A percentile compares a stretch with the other conserved stretches of the same genome.
phyloP scores from a whole-genome alignment of 1,284 basidiomycete genomes.

The Boletellus sp. region DNA sequence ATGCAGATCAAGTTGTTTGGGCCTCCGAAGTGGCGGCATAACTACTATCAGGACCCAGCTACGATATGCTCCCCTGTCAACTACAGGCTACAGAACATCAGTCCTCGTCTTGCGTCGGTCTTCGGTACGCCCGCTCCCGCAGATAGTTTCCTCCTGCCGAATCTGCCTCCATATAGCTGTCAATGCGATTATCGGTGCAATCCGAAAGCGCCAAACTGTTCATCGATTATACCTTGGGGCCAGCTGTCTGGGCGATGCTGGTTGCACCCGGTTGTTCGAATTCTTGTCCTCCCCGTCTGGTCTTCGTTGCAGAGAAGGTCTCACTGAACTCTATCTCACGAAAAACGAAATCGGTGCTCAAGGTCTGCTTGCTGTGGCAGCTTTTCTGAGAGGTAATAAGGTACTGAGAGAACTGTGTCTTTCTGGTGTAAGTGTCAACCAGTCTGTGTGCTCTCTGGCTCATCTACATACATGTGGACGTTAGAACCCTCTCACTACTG shows the following conservation, averaged over 20 bases:
- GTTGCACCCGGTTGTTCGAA: constrained; percentile 50
- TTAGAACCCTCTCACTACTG: constrained; percentile 29
- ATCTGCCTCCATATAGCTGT: constrained; percentile 13
- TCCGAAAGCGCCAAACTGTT: constrained; percentile 30
- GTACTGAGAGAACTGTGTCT: constrained; percentile 50
- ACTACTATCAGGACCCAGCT: constrained; percentile 28
- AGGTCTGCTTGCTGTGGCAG: constrained; percentile 51
- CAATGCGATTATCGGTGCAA: constrained; percentile 23
- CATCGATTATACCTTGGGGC: constrained; percentile 30
- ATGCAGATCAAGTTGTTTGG: constrained; percentile 28
- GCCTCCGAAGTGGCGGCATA: constrained; percentile 25
- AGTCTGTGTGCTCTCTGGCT: constrained; percentile 29
- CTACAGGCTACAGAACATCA: constrained; percentile 25
- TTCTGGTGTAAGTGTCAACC: constrained; percentile 47
- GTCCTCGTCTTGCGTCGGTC: constrained; percentile 28
- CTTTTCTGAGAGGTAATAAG: constrained; percentile 48
- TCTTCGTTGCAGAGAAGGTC: constrained; percentile 36
- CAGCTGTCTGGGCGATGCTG: constrained; percentile 44
- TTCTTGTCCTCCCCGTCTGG: constrained; percentile 52
- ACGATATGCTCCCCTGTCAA: constrained; percentile 29
- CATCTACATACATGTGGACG: background rate
- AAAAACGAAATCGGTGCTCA: constrained; percentile 53
- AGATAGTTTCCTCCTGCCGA: background rate
- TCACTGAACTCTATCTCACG: constrained; percentile 58
- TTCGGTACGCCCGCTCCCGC: constrained; percentile 16